These are phyloP conservation scores for Osmanthus fragrans DNA, from an alignment of 257 asterid genomes.

Conservation along the genomic window DNA sequence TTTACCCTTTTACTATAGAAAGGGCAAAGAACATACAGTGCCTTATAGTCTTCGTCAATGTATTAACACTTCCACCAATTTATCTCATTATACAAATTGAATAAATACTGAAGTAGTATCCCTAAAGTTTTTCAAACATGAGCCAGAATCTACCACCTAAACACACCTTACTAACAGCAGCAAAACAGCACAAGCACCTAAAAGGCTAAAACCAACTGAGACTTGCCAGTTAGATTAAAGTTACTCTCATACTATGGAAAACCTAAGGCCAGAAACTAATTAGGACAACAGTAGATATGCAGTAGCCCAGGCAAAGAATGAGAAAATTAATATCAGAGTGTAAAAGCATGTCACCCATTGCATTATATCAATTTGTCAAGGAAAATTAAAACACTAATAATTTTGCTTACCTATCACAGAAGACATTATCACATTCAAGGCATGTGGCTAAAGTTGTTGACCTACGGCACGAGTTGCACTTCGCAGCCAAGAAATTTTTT, in stretches of 20 bases:
- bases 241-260: neutral
- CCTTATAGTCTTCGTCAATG: neutral
- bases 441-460: constrained; percentile 70
- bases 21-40: neutral
- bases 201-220: neutral
- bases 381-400: neutral
- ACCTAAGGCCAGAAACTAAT: neutral
- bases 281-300: neutral
- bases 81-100: neutral
- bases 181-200: neutral
- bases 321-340: neutral
- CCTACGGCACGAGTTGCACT: constrained; percentile 68
- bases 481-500: constrained; percentile 49
- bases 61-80: constrained; percentile 2
- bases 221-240: constrained; percentile 4
- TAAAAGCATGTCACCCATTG: neutral
- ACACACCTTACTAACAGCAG: neutral
- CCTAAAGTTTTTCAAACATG: neutral
- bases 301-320: constrained; percentile 6
- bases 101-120: neutral
- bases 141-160: neutral
- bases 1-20: neutral
- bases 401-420: constrained; percentile 70
- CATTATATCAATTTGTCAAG: neutral
- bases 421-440: constrained; percentile 60